phyloP scores from a whole-genome alignment of 306 rosid genomes.

The Trifolium fragiferum region DNA sequence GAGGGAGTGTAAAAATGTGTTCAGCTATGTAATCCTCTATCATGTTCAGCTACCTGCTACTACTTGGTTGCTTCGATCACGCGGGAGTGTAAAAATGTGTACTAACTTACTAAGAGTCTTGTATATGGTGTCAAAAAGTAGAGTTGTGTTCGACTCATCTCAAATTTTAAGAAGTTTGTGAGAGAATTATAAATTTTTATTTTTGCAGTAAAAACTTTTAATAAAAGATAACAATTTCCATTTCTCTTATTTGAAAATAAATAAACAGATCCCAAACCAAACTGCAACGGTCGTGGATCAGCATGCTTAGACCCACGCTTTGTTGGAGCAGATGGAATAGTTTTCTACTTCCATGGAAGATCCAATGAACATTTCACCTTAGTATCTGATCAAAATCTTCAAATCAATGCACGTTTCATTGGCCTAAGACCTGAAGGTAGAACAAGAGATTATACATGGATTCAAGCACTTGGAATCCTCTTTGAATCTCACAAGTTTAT shows the following conservation, averaged over 20 bases:
- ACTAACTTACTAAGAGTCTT: too few species aligned
- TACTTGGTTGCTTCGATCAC: too few species aligned
- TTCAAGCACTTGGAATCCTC: conserved; percentile 82
- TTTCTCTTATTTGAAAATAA: not conserved
- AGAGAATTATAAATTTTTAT: too few species aligned
- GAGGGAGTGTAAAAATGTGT: too few species aligned
- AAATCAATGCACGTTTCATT: conserved; percentile 77
- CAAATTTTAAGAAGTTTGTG: too few species aligned
- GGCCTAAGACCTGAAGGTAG: conserved; percentile 73
- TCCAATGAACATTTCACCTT: conserved; percentile 68
- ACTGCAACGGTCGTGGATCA: conserved; percentile 76
- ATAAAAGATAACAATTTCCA: not conserved
- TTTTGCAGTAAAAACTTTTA: too few species aligned
- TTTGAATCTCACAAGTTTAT: conserved; percentile 56
- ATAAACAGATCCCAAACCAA: conserved; percentile 63
- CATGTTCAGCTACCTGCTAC: too few species aligned
- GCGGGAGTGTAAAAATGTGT: too few species aligned
- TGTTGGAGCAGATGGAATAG: conserved; percentile 78
- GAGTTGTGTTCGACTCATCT: too few species aligned
- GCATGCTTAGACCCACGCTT: conserved; percentile 90
- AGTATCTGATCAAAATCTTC: conserved; percentile 67
- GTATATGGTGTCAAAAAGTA: too few species aligned
- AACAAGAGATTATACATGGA: conserved; percentile 79
- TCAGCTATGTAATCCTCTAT: too few species aligned
- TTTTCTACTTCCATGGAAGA: conserved; percentile 89